These are phyloP conservation scores for Kokia cookei DNA, from an alignment of 441 rosid species.

Conservation along the genomic window DNA sequence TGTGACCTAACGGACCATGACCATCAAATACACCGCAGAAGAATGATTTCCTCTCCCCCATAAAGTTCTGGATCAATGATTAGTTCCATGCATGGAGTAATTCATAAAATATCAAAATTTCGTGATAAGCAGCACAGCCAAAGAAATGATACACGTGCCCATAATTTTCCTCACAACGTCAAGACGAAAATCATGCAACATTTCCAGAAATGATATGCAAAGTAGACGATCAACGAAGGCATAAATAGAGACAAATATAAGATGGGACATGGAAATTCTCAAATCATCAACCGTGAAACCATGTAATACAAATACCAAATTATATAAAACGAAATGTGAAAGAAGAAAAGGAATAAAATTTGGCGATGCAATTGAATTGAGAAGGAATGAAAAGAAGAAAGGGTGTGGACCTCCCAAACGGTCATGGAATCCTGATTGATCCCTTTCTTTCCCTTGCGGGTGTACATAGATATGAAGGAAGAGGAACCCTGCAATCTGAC, in stretches of 20 bases:
- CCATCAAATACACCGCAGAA: conserved; percentile 96
- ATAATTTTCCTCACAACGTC: neutral
- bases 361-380: neutral
- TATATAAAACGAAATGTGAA: neutral
- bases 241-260: neutral
- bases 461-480: conserved; percentile 54
- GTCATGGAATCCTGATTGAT: conserved; percentile 89
- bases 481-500: conserved; percentile 65
- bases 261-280: neutral
- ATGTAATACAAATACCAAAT: neutral
- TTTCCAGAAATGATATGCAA: neutral
- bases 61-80: conserved; percentile 54
- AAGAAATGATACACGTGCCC: neutral
- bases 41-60: conserved; percentile 53
- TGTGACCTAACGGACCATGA: conserved; percentile 91
- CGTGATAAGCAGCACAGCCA: neutral
- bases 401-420: conserved; percentile 78
- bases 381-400: neutral
- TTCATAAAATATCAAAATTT: neutral
- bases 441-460: conserved; percentile 78
- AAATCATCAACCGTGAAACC: neutral
- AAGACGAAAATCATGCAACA: neutral
- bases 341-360: neutral
- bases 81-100: neutral
- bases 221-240: neutral